These are phyloP conservation scores for Colletotrichum eleusines DNA, from an alignment of 2,329 filamentous ascomycete species.

Conservation along the genomic window DNA sequence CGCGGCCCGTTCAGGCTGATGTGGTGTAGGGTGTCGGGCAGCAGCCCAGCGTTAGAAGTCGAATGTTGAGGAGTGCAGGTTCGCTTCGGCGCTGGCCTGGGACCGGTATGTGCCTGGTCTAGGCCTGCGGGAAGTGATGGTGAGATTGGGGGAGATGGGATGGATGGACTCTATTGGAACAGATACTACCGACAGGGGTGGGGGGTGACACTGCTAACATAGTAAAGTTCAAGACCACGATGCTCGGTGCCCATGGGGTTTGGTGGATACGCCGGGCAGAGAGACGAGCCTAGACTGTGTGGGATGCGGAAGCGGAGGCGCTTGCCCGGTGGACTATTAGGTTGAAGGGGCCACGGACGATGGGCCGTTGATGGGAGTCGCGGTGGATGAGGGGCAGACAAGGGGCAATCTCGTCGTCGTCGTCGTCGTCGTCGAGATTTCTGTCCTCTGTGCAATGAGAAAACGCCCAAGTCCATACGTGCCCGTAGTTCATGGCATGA, in stretches of 20 bases:
- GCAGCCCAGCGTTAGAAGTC: not conserved
- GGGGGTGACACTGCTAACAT: conserved; percentile 2
- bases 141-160: not conserved
- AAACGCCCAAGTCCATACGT: not conserved
- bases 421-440: not conserved
- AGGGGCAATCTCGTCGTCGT: not conserved
- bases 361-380: not conserved
- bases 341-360: conserved; percentile 1
- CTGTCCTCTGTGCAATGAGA: not conserved
- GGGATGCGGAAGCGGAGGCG: not conserved
- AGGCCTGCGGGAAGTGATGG: not conserved
- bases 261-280: conserved; percentile 4
- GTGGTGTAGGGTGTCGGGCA: conserved; percentile 6
- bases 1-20: conserved; percentile 33
- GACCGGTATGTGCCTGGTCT: not conserved
- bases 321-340: not conserved
- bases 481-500: not conserved
- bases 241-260: conserved; percentile 10
- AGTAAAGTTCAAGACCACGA: not conserved
- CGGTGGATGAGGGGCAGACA: not conserved
- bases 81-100: conserved; percentile 8
- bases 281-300: not conserved
- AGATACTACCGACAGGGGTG: not conserved
- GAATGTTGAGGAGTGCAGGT: not conserved
- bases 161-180: not conserved